Evolutionary conservation across 768 basidiomycete genomes (phyloP).

Genomic region (Naganishia vaughanmartiniae): DNA sequence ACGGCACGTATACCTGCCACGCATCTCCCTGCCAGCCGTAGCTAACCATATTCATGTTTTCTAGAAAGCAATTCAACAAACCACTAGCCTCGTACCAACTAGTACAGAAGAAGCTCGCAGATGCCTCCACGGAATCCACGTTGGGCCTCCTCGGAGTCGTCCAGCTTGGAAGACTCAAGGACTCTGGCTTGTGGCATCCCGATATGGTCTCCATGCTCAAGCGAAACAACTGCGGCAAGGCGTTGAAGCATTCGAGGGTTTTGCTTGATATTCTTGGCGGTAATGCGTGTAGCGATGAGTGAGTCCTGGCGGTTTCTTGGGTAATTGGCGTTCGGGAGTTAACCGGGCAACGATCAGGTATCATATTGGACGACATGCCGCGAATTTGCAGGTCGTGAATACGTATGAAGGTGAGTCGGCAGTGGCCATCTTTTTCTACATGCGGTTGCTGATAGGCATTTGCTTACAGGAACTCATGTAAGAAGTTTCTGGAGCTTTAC

Average conservation of each 20-base stretch:
- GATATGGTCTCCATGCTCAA: conserved; percentile 96
- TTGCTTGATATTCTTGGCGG: conserved; percentile 90
- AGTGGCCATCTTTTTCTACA: not conserved
- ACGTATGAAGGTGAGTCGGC: conserved; percentile 75
- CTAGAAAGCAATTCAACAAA: conserved; percentile 73
- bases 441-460: not conserved
- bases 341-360: conserved; percentile 60
- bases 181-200: conserved; percentile 67
- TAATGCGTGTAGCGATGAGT: conserved; percentile 92
- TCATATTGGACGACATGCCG: conserved; percentile 89
- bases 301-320: conserved; percentile 45
- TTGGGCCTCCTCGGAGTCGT: conserved; percentile 59
- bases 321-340: no score
- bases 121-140: conserved; percentile 81
- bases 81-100: conserved; percentile 93
- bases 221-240: conserved; percentile 93
- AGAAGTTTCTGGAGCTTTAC: conserved; percentile 46
- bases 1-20: conserved; percentile 53
- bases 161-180: conserved; percentile 74
- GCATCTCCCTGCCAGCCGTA: not conserved
- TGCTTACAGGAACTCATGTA: conserved; percentile 61
- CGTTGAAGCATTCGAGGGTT: conserved; percentile 73
- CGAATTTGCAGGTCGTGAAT: conserved; percentile 91
- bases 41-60: not conserved
- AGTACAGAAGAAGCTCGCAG: conserved; percentile 94